phyloP scores from a whole-genome alignment of 1,284 basidiomycete species.

The Peniophora sp. region DNA sequence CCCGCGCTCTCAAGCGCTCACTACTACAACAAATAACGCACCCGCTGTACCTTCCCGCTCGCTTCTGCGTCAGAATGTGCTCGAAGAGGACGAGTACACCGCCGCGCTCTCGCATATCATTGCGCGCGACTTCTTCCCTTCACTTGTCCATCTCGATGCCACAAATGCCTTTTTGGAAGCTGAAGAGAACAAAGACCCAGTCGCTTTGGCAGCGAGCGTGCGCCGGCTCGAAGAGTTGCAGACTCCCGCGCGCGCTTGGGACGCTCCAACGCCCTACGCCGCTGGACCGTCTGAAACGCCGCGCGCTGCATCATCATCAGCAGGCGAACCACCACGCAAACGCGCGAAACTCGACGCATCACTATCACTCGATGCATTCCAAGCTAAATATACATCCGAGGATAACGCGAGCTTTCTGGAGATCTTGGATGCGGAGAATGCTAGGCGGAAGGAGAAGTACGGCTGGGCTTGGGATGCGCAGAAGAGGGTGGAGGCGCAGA shows the following conservation, averaged over 20 bases:
- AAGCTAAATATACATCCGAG: constrained; percentile 87
- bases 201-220: constrained; percentile 66
- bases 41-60: constrained; percentile 33
- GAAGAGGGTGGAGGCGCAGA: constrained; percentile 61
- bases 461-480: constrained; percentile 92
- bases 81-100: constrained; percentile 96
- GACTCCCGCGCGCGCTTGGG: constrained; percentile 41
- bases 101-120: constrained; percentile 90
- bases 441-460: constrained; percentile 67
- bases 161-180: constrained; percentile 83
- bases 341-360: constrained; percentile 47
- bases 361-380: constrained; percentile 77
- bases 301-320: constrained; percentile 23
- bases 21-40: neutral
- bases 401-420: constrained; percentile 93
- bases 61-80: constrained; percentile 64
- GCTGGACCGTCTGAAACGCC: constrained; percentile 61
- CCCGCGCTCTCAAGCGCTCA: neutral
- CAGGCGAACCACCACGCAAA: constrained; percentile 33
- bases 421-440: constrained; percentile 85
- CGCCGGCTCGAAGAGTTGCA: constrained; percentile 60
- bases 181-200: constrained; percentile 62
- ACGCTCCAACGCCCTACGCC: constrained; percentile 67
- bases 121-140: constrained; percentile 95
- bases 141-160: constrained; percentile 79